Conservation (phyloP, 129 eudicot species). For the Flaveria ramosissima region DNA sequence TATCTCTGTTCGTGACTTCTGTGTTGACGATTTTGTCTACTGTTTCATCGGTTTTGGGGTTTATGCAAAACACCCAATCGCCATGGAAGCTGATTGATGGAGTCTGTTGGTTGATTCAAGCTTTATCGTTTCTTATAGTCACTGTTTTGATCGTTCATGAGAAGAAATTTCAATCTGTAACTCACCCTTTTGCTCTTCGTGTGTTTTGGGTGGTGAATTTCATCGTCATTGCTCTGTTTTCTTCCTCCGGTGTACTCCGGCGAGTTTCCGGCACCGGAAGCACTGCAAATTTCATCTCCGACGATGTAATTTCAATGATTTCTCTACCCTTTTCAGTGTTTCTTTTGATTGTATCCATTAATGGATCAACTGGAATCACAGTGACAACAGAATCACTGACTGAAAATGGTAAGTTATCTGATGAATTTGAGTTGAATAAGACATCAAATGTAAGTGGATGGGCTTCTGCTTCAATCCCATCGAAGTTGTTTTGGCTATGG, state of each 20-base stretch:
- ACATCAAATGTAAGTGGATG: slow-evolving; percentile 53
- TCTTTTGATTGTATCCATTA: slow-evolving; percentile 52
- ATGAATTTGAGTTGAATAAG: slow-evolving; percentile 35
- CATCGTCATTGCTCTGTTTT: slow-evolving; percentile 39
- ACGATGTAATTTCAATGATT: slow-evolving; percentile 49
- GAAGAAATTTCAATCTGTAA: slow-evolving; percentile 58
- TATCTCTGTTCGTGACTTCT: slow-evolving; percentile 42
- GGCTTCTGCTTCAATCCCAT: slow-evolving; percentile 64
- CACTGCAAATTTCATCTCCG: slow-evolving; percentile 31
- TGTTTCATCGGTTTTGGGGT: slow-evolving; percentile 46
- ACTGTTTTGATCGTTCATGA: slow-evolving; percentile 58
- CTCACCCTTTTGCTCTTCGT: slow-evolving; percentile 68
- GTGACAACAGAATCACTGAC: too few relatives aligned
- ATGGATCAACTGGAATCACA: slow-evolving; percentile 61
- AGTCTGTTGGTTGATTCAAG: slow-evolving; percentile 67
- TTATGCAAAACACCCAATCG: slow-evolving; percentile 18
- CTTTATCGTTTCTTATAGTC: slow-evolving; percentile 47
- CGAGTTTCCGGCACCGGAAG: slow-evolving; percentile 34
- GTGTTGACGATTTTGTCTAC: slow-evolving; percentile 34
- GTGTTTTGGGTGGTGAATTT: slow-evolving; percentile 52
- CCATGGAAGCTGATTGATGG: slow-evolving; percentile 61
- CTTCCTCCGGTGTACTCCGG: slow-evolving; percentile 46
- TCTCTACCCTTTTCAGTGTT: slow-evolving; percentile 47
- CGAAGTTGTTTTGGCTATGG: slow-evolving; percentile 83
- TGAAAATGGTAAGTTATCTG: neutral